phyloP scores from a whole-genome alignment of 208 protist genomes.

The Leishmania mexicana region DNA sequence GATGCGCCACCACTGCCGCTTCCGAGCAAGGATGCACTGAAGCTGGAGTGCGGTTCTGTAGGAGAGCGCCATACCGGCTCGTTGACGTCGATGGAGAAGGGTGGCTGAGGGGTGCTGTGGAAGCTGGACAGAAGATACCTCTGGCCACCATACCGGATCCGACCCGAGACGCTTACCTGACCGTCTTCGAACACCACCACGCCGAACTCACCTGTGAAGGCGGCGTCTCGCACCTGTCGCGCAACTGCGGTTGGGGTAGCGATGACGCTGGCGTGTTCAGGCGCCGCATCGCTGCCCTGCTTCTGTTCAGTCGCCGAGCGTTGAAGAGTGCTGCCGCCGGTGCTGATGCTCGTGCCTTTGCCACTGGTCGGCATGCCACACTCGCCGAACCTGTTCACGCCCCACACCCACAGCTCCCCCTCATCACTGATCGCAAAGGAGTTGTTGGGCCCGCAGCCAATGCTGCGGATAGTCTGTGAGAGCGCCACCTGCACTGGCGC shows the following conservation, averaged over 20 bases:
- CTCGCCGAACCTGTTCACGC: conserved; percentile 53
- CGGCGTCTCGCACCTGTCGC: conserved; percentile 57
- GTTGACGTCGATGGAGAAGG: conserved; percentile 39
- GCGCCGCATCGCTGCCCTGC: neutral
- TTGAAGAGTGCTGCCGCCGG: neutral
- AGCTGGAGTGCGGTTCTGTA: neutral
- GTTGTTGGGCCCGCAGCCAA: conserved; percentile 72
- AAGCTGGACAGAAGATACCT: conserved; percentile 37
- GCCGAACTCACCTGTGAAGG: conserved; percentile 48
- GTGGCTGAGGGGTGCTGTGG: conserved; percentile 38
- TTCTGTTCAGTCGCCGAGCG: neutral
- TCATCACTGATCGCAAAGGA: conserved; percentile 68
- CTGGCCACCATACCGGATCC: conserved; percentile 30
- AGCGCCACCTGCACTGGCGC: conserved; percentile 55
- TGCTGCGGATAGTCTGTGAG: conserved; percentile 44
- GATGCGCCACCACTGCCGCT: conserved; percentile 1
- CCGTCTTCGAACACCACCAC: conserved; percentile 57
- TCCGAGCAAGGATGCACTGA: neutral
- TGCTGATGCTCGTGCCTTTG: neutral
- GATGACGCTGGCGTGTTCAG: conserved; percentile 8
- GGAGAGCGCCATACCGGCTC: neutral
- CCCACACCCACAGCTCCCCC: conserved; percentile 80
- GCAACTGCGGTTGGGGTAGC: conserved; percentile 44
- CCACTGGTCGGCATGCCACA: conserved; percentile 38
- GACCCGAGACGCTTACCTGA: conserved; percentile 44